These are phyloP conservation scores for Candida mesenterica DNA, from an alignment of 1,139 yeast species.

Conservation along the genomic window DNA sequence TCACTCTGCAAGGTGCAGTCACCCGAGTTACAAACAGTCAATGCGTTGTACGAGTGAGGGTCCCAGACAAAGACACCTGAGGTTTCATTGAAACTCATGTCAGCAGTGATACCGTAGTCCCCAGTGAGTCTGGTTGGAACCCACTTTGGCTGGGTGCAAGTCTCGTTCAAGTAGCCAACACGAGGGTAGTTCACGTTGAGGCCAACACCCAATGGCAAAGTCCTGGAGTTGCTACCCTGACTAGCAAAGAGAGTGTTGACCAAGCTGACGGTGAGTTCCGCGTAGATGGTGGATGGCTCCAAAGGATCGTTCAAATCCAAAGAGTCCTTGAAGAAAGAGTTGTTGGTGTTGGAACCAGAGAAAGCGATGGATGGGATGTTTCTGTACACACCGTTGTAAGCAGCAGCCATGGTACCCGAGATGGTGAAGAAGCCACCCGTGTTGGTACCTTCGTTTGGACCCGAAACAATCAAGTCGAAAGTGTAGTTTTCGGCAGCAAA, in stretches of 20 bases:
- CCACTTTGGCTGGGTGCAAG: slow-evolving; percentile 40
- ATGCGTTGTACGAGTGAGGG: slow-evolving; percentile 15
- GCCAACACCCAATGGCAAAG: slow-evolving; percentile 46
- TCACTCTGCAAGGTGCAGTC: slow-evolving; percentile 39
- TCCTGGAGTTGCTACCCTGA: slow-evolving; percentile 28
- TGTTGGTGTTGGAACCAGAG: slow-evolving; percentile 44
- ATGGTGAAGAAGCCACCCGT: slow-evolving; percentile 38
- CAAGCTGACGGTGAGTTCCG: slow-evolving; percentile 36
- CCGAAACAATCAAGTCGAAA: slow-evolving; percentile 45
- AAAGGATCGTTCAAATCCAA: slow-evolving; percentile 32
- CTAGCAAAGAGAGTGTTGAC: slow-evolving; percentile 35
- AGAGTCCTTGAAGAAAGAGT: slow-evolving; percentile 40
- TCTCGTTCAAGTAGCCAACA: slow-evolving; percentile 32
- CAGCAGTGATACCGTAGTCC: slow-evolving; percentile 28
- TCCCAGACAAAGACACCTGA: slow-evolving; percentile 24
- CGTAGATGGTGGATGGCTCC: slow-evolving; percentile 42
- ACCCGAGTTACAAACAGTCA: slow-evolving; percentile 32
- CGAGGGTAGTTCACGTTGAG: slow-evolving; percentile 49
- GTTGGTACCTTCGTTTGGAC: slow-evolving; percentile 50
- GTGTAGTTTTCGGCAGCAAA: slow-evolving; percentile 26
- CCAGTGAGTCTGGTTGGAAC: slow-evolving; percentile 41
- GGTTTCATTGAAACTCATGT: slow-evolving; percentile 31
- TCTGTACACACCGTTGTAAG: slow-evolving; percentile 43
- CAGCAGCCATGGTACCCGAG: slow-evolving; percentile 49
- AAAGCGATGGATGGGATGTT: slow-evolving; percentile 45